Evolutionary conservation across 1,284 basidiomycete genomes (phyloP), one percentile per base, ranked within the genome.

Genomic region (Apiotrichum siamense): DNA sequence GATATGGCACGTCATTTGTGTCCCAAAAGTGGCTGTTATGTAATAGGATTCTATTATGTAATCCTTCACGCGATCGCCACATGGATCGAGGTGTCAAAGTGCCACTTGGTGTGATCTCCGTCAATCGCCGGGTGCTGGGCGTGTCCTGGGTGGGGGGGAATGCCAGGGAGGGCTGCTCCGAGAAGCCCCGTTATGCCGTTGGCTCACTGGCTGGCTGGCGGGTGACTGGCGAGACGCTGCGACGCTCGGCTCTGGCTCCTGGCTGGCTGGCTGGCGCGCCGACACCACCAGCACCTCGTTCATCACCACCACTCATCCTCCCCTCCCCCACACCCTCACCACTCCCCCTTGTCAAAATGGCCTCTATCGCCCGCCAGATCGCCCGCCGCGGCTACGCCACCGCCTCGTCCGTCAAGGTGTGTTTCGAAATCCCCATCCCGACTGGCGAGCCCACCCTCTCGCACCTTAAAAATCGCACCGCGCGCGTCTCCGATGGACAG

Each of bases 361-460:
- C 70, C 55, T 69, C 66, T 55, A 65, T 61, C 47, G 57, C 69
- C 51, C 59, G 73, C 55, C 62, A 60, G 26, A 50, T 68, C 56
- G 57, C 69, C 56, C 57, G 61, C 48, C 65, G 73, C 59, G 72
- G 73, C 44, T 73, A 75, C 61, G 73, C 73, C 47, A 65, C 70
- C 52, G 66, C 71, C 48, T 38, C 63, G 31, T 44, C 62, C 49
- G 63, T 73, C 62, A 75, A 75, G 69, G 71, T 74, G 55, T 47
- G 70, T 63, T 23, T 47, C 32, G 25, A 15, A 31, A 11, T 31
- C 29, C 29, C 29, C 29, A 10, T 15, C 36, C 36, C 38, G 38
- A 24, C 38, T 17, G 13, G 37, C 37, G n/a, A n/a, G n/a, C 18
- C 37, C 20, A 23, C 37, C 35, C 11, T 15, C 15, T 17, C 39